Evolutionary conservation across 371 early-diverging fungal genomes (phyloP), one percentile per base, ranked within the genome.

Genomic region (Actinomortierella wolfii): DNA sequence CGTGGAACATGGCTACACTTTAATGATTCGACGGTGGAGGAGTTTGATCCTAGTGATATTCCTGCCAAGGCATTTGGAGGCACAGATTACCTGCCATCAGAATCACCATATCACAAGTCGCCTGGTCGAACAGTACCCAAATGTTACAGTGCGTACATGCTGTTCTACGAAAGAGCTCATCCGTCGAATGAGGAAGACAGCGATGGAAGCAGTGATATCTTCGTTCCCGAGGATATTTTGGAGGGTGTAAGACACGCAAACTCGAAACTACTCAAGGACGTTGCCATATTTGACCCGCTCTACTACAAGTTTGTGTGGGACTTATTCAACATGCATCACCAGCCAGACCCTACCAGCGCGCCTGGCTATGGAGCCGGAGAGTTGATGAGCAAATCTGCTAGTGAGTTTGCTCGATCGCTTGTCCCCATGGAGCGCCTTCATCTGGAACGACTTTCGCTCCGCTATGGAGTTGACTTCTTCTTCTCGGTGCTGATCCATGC

Each of bases 131-230:
- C 64, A n/a, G 64, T 64, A n/a, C 52, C 66, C 18, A 82, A 78
- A 49, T 76, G 82, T 1, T 76, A 82, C 54, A 82, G 76, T 26
- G 82, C 82, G 1, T 82, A 82, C 42, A 82, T 82, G 82, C 66
- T 82, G 25, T 82, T 82, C 26, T 82, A 82, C 17, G 82, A 81
- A 55, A 64, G 74, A 15, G 54, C 57, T 20, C 17, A 14, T 17
- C n/a, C n/a, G 59, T n/a, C n/a, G n/a, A n/a, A n/a, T n/a, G n/a
- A n/a, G n/a, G n/a, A n/a, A n/a, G n/a, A n/a, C n/a, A n/a, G 49
- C 21, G 18, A 13, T 13, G 21, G 20, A n/a, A 21, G 59, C 55
- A n/a, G 45, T 50, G 3, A 15, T n/a, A n/a, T n/a, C n/a, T n/a
- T n/a, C n/a, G n/a, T 80, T 25, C 68, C 78, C 13, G 49, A 29